These are phyloP conservation scores for Rachicladosporium sp. DNA, from an alignment of 2,329 filamentous ascomycete genomes.

Conservation along the genomic window DNA sequence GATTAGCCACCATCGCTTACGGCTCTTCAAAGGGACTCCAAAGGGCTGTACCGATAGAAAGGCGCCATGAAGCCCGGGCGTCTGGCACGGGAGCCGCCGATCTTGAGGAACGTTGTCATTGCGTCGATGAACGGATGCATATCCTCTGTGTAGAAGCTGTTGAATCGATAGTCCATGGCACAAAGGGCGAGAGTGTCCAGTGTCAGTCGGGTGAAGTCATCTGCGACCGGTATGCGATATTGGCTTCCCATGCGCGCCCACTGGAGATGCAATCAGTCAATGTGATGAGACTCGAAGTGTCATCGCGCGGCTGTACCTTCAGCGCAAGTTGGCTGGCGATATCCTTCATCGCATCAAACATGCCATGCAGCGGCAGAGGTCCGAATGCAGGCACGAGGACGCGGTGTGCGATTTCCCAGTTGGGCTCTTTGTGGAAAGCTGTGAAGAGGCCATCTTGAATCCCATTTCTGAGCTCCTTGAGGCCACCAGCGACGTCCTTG, in stretches of 20 bases:
- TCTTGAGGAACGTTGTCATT: constrained; percentile 50
- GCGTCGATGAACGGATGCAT: constrained; percentile 57
- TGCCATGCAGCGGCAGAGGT: constrained; percentile 30
- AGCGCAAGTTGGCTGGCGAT: constrained; percentile 3
- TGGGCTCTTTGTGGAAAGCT: constrained; percentile 25
- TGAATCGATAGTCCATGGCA: constrained; percentile 60
- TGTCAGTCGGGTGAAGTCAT: constrained; percentile 57
- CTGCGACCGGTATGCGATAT: constrained; percentile 44
- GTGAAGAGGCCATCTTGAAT: constrained; percentile 33
- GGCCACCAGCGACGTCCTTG: constrained; percentile 41
- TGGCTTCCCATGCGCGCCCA: constrained; percentile 32
- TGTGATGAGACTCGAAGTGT: too few relatives aligned
- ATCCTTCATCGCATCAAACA: constrained; percentile 26
- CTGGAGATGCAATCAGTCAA: not conserved
- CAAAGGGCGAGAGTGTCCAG: constrained; percentile 60
- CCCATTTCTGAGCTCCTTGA: constrained; percentile 47
- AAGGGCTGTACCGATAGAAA: constrained; percentile 29
- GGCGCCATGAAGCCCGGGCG: constrained; percentile 30
- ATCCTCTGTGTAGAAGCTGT: constrained; percentile 55
- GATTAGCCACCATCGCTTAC: not conserved
- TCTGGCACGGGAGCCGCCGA: constrained; percentile 39
- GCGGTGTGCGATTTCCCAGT: constrained; percentile 30
- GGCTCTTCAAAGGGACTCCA: constrained; percentile 1
- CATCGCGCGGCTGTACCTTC: too few relatives aligned
- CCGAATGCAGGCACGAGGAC: constrained; percentile 37